Conservation (phyloP, 176 grass and related monocot genomes). For the Urochloa ruziziensis region DNA sequence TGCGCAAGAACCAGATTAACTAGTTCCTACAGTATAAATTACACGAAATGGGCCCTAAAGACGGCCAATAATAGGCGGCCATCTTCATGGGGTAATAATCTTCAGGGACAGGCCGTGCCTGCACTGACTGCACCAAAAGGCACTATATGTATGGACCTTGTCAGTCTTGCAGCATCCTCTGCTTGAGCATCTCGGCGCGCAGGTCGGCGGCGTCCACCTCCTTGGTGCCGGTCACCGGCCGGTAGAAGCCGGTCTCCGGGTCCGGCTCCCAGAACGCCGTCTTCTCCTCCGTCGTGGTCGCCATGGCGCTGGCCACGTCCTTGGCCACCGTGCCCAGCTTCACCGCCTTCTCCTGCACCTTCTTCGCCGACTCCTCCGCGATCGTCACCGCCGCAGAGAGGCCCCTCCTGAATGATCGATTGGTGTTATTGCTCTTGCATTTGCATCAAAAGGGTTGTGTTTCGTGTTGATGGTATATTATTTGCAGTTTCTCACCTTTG, state of each 20-base stretch:
- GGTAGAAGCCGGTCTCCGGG: constrained; percentile 50
- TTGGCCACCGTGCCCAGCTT: constrained; percentile 33
- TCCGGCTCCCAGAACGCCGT: constrained; percentile 59
- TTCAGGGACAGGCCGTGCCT: not conserved
- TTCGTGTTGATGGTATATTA: no score
- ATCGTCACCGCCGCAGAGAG: not conserved
- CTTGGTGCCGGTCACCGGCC: constrained; percentile 37
- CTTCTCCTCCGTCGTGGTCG: constrained; percentile 36
- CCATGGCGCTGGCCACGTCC: not conserved
- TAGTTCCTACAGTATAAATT: not conserved
- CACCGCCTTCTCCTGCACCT: constrained; percentile 27
- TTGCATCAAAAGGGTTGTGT: no score
- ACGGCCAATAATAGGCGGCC: not conserved
- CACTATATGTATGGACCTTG: not conserved
- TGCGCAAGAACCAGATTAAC: not conserved
- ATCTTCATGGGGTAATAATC: not conserved
- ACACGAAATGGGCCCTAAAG: not conserved
- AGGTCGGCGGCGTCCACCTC: constrained; percentile 49
- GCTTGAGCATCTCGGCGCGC: constrained; percentile 36
- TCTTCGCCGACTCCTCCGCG: not conserved
- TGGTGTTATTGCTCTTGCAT: no score
- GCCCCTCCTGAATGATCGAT: constrained; percentile 18
- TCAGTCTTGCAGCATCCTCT: constrained; percentile 26
- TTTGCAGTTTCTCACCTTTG: constrained; percentile 15
- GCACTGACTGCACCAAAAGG: not conserved